Conservation (phyloP, 306 rosid species). For the Delonix regia region DNA sequence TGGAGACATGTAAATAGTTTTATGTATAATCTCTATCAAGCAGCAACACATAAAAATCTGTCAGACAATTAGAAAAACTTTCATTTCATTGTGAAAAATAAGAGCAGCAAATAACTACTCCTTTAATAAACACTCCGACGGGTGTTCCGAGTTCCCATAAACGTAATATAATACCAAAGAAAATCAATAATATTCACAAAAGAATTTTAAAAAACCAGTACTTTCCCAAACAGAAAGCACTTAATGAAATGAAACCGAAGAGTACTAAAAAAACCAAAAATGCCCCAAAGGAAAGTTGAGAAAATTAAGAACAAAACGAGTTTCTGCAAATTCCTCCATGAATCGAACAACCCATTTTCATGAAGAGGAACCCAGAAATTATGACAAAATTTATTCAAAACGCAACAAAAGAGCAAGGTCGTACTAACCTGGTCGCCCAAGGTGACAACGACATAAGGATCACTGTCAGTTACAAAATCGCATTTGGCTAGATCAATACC, state of each 20-base stretch:
- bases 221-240: not conserved
- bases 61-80: not conserved
- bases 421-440: conserved; percentile 56
- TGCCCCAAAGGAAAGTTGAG: not conserved
- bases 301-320: too few species aligned
- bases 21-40: not conserved
- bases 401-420: not conserved
- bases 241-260: not conserved
- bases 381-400: not conserved
- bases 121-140: too few species aligned
- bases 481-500: conserved; percentile 78
- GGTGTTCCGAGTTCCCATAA: too few species aligned
- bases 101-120: not conserved
- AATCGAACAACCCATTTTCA: not conserved
- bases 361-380: not conserved
- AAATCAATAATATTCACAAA: too few species aligned
- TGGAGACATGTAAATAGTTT: too few species aligned
- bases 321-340: not conserved
- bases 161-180: too few species aligned
- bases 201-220: too few species aligned
- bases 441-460: conserved; percentile 68
- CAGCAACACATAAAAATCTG: not conserved
- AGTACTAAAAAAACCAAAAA: not conserved
- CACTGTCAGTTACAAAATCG: conserved; percentile 71
- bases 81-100: not conserved